Evolutionary conservation across 228 moss, liverwort and hornwort species (phyloP).

Genomic region (Sphagnum magellanicum): DNA sequence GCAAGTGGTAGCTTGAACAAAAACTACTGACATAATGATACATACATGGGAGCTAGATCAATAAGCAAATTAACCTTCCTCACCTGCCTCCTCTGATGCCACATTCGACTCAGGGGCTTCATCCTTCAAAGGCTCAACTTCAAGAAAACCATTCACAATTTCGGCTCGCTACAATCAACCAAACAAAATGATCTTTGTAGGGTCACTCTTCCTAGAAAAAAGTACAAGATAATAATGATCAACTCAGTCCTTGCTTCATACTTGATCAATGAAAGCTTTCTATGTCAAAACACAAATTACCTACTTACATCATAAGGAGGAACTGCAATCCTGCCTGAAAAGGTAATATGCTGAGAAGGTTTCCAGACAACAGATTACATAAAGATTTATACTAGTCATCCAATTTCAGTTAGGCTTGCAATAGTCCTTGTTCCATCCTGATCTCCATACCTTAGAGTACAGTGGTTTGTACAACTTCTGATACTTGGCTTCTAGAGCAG

Average conservation of each 20-base stretch:
- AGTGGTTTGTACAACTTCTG: constrained; percentile 89
- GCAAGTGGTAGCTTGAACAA: neutral
- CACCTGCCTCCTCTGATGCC: constrained; percentile 16
- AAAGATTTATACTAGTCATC: no score
- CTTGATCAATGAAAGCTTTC: no score
- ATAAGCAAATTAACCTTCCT: constrained; percentile 41
- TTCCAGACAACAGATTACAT: no score
- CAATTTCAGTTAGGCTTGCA: no score
- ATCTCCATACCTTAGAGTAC: constrained; percentile 52
- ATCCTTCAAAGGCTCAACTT: constrained; percentile 62
- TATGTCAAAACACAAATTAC: no score
- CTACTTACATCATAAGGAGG: no score
- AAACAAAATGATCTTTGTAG: neutral
- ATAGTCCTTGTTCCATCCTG: no score
- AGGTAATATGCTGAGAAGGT: no score
- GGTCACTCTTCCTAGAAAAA: neutral
- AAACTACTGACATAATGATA: neutral
- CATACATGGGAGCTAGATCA: no score
- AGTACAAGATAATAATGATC: neutral
- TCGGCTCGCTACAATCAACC: constrained; percentile 55
- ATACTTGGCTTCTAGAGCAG: constrained; percentile 91
- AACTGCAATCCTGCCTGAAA: no score
- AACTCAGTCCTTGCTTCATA: no score
- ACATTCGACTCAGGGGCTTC: constrained; percentile 52
- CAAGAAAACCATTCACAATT: constrained; percentile 83